phyloP scores from a whole-genome alignment of 768 basidiomycete genomes.

The Cubamyces lactineus region DNA sequence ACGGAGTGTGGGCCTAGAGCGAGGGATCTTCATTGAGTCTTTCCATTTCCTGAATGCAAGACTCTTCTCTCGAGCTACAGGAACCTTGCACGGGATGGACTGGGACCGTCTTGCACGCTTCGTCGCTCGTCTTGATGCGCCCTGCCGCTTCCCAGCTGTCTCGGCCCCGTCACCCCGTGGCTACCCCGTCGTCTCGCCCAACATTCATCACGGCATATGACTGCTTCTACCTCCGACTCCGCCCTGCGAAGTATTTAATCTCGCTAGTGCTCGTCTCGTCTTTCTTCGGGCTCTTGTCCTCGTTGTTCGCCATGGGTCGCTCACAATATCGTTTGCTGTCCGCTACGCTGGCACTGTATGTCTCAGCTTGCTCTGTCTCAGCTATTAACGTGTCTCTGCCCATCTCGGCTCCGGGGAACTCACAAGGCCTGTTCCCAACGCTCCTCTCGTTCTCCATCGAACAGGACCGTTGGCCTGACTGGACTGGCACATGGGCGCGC shows the following conservation, averaged over 20 bases:
- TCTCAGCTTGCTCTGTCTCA: slow-evolving; percentile 2
- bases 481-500: slow-evolving; percentile 53
- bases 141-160: slow-evolving; percentile 7
- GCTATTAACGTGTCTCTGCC: slow-evolving; percentile 45
- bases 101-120: background rate
- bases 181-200: background rate
- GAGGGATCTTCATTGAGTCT: background rate
- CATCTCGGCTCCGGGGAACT: slow-evolving; percentile 38
- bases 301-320: background rate
- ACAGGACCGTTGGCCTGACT: slow-evolving; percentile 71
- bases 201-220: slow-evolving; percentile 13
- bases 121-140: background rate
- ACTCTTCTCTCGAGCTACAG: background rate
- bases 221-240: background rate
- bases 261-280: background rate
- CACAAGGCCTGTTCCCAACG: slow-evolving; percentile 46
- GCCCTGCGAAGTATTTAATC: background rate
- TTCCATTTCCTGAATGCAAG: background rate
- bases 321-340: background rate
- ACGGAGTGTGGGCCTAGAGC: background rate
- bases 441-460: slow-evolving; percentile 70
- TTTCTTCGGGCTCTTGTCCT: background rate
- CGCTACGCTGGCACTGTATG: background rate
- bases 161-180: slow-evolving; percentile 1
- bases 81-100: slow-evolving; percentile 6